Conservation (phyloP, 129 eudicot species). For the Flaveria trinervia region DNA sequence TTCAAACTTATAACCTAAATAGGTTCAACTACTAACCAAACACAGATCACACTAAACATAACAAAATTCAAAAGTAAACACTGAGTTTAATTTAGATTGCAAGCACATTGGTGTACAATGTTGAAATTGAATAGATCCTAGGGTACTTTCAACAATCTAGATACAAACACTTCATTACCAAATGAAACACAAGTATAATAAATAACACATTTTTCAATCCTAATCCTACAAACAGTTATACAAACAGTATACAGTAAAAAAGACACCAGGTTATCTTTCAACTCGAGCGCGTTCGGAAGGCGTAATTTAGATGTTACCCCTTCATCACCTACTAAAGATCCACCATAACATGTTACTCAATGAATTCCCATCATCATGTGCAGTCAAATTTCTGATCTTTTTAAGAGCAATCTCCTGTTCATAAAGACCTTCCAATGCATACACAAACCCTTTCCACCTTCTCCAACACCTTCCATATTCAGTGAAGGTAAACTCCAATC, state of each 20-base stretch:
- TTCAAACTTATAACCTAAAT: background rate
- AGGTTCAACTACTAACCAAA: background rate
- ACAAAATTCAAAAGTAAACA: background rate
- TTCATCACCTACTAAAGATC: constrained; percentile 59
- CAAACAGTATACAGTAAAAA: too few species aligned
- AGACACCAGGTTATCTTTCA: too few species aligned
- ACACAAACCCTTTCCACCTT: constrained; percentile 89
- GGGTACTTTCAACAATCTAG: background rate
- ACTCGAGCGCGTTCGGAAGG: too few species aligned
- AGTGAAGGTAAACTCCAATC: constrained; percentile 73
- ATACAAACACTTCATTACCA: background rate
- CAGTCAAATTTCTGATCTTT: constrained; percentile 54
- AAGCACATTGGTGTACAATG: background rate
- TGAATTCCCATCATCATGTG: constrained; percentile 88
- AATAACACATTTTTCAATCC: background rate
- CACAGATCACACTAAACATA: background rate
- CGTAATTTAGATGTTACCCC: too few species aligned
- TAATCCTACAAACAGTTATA: too few species aligned
- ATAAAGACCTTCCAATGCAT: constrained; percentile 83
- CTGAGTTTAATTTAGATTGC: background rate
- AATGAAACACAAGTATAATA: background rate
- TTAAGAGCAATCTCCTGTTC: constrained; percentile 59
- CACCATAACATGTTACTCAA: constrained; percentile 88
- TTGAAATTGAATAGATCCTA: background rate
- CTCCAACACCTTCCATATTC: constrained; percentile 68